Evolutionary conservation across 192 early-diverging fungal genomes (phyloP).

Genomic region (Chytriomyces sp.): DNA sequence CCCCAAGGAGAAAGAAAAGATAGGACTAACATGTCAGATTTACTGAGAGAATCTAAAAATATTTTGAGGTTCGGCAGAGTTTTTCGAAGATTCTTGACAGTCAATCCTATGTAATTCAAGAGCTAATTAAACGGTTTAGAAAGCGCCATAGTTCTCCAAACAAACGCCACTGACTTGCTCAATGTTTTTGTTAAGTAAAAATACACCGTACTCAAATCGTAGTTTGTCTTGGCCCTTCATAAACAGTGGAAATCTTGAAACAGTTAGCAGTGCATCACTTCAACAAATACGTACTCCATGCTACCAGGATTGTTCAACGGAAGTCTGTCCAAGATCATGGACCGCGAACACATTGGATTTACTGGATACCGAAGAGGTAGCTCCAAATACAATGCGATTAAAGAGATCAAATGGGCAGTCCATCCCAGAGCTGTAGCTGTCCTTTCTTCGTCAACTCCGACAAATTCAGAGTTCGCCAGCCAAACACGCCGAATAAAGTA

Average conservation of each 20-base stretch:
- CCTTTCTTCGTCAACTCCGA: constrained; percentile 51
- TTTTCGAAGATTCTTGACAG: constrained; percentile 67
- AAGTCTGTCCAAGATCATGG: constrained; percentile 56
- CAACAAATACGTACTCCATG: constrained; percentile 40
- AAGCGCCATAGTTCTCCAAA: not conserved
- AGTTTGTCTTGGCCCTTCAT: constrained; percentile 64
- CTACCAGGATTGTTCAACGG: constrained; percentile 31
- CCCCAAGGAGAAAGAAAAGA: no score
- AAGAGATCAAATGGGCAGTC: constrained; percentile 64
- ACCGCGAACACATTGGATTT: constrained; percentile 72
- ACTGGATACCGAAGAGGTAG: constrained; percentile 76
- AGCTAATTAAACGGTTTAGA: not conserved
- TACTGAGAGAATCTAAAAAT: constrained; percentile 48
- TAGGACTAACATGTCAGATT: constrained; percentile 23
- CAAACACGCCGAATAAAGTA: constrained; percentile 39
- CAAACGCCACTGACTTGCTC: constrained; percentile 63
- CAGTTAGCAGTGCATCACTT: not conserved
- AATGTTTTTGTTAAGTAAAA: constrained; percentile 82
- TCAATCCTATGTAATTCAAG: constrained; percentile 53
- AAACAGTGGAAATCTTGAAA: constrained; percentile 74
- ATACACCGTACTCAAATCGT: constrained; percentile 83
- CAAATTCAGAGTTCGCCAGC: constrained; percentile 47
- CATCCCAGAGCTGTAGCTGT: constrained; percentile 74
- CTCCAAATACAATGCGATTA: constrained; percentile 72
- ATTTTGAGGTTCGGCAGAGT: constrained; percentile 73